Conservation (phyloP, 2,329 filamentous ascomycete genomes). For the Fusarium concolor region DNA sequence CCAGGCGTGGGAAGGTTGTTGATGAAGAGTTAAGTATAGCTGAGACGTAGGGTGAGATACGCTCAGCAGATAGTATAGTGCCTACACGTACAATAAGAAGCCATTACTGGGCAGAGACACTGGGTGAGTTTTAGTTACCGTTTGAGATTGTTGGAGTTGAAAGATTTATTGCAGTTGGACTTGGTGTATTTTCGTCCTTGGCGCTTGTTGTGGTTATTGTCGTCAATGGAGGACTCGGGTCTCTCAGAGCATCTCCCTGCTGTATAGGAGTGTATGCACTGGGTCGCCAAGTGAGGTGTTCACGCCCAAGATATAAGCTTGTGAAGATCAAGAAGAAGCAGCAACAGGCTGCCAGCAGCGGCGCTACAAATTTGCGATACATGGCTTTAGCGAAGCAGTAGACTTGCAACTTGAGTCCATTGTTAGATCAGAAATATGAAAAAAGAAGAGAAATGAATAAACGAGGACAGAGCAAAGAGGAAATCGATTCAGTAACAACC, state of each 20-base stretch:
- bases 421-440: background rate
- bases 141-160: conserved; percentile 9
- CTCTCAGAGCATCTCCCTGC: background rate
- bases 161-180: background rate
- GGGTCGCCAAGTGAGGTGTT: conserved; percentile 22
- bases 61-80: conserved; percentile 41
- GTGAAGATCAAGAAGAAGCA: conserved; percentile 31
- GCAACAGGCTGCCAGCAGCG: conserved; percentile 29
- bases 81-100: conserved; percentile 43
- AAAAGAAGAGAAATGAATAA: background rate
- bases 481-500: background rate
- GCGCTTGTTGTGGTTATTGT: background rate
- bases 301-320: conserved; percentile 34
- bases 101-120: rapidly evolving
- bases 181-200: background rate
- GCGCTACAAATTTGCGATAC: conserved; percentile 24
- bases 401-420: background rate
- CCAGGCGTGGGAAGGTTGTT: conserved; percentile 38
- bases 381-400: conserved; percentile 11
- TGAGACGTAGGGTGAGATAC: conserved; percentile 43
- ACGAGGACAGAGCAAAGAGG: background rate
- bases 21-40: conserved; percentile 47
- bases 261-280: conserved; percentile 8
- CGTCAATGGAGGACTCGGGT: background rate
- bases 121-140: background rate